Conservation (phyloP, 78 protist genomes). For the Polysphondylium violaceum region DNA sequence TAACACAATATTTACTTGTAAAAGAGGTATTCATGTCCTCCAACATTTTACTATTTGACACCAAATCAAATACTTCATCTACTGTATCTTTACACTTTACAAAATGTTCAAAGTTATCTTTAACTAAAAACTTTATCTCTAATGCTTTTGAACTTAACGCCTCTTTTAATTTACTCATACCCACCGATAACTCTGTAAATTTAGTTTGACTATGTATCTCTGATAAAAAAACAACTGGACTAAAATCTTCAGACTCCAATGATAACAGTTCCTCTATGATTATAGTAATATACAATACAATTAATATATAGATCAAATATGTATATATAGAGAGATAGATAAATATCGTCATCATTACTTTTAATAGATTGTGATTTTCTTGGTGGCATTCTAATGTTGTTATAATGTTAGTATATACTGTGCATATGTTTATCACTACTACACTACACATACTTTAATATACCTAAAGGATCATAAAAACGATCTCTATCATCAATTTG, state of each 20-base stretch:
- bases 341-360: not conserved
- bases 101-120: constrained; percentile 75
- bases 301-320: too few species aligned
- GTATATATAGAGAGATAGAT: not conserved
- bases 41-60: constrained; percentile 47
- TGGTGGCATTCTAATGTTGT: constrained; percentile 31
- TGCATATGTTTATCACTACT: too few species aligned
- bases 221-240: constrained; percentile 55
- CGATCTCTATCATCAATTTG: constrained; percentile 21
- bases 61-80: constrained; percentile 43
- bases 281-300: not conserved
- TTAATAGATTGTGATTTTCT: constrained; percentile 24
- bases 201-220: constrained; percentile 52
- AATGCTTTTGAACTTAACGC: constrained; percentile 35
- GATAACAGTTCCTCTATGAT: constrained; percentile 18
- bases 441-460: constrained; percentile 37
- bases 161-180: constrained; percentile 64
- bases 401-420: too few species aligned
- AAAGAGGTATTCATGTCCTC: constrained; percentile 62
- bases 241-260: constrained; percentile 55
- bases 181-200: constrained; percentile 59
- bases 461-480: constrained; percentile 65
- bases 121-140: constrained; percentile 42
- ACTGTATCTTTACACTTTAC: constrained; percentile 77
- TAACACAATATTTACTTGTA: constrained; percentile 10